Base-by-base conservation (phyloP, 2,329 filamentous ascomycete species). In the Aspergillus chevalieri region DNA sequence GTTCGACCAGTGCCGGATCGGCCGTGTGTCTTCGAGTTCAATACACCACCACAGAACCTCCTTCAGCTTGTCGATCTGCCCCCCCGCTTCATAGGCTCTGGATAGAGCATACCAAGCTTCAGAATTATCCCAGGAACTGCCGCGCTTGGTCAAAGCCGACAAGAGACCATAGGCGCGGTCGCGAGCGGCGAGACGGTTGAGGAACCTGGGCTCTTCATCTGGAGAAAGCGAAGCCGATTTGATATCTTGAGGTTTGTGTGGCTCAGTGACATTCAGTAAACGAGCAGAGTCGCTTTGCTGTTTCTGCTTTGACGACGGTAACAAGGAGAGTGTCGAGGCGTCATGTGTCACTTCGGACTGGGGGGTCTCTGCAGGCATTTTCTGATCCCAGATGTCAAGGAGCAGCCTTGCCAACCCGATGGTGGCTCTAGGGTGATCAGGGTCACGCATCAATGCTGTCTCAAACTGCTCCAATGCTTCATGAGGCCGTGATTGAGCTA, bases 41-140 rank as follows among this genome's bases (percentile, higher is more conserved):
- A 98, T 87, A 60, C 91, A 95, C 90, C 92, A 97, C 93, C 93
- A 97, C 6, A 97, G 78, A 43, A 91, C 89, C 59, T 93, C 87
- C 72, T 91, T 94, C 12, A 93, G 87, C 74, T 92, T 95, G 34
- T 93, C 87, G 1, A 82, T 70, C 72, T 95, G 88, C 0, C 86
- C 87, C 50, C 88, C 87, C 64, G 90, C 83, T 69, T 98, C 93
- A 63, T 96, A 88, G 8, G 89, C 90, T 54, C 89, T 78, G 0
- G 90, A 88, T 30, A 98, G 79, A 4, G 86, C 82, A 63, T 89
- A 92, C 93, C 93, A 98, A 4, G 92, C 93, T 65, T 97, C 93
- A 0, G 88, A 84, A 65, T 86, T 82, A 68, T 96, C 92, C 93
- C 93, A 98, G 0, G 89, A 88, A 10, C 77, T 78, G 7, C 92